Conservation (phyloP, 2,329 filamentous ascomycete genomes). For the Myriosclerotinia curreyana region DNA sequence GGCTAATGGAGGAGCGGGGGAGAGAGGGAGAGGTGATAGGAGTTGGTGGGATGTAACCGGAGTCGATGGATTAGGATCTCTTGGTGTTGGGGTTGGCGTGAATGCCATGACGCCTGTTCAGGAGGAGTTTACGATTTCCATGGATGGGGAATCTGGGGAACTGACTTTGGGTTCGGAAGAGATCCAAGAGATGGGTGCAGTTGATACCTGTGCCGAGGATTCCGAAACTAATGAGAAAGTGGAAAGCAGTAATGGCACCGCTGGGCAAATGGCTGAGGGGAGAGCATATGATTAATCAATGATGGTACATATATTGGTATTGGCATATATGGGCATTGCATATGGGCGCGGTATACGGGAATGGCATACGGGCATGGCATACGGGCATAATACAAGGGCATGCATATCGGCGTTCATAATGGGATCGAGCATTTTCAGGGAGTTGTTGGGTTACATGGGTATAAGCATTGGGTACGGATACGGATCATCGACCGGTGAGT, state of each 20-base stretch:
- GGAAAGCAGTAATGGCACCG: background rate
- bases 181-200: background rate
- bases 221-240: background rate
- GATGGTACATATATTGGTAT: conserved; percentile 7
- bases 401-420: background rate
- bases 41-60: conserved; percentile 40
- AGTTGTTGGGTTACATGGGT: background rate
- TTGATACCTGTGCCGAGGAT: background rate
- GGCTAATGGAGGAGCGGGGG: conserved; percentile 17
- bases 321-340: conserved; percentile 1
- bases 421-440: conserved; percentile 7
- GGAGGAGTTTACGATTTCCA: conserved; percentile 28
- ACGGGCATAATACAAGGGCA: conserved; percentile 5
- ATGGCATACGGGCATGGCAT: conserved; percentile 2
- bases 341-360: background rate
- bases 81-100: background rate
- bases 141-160: conserved; percentile 6
- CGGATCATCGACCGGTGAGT: conserved; percentile 27
- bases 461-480: conserved; percentile 12
- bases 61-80: conserved; percentile 22
- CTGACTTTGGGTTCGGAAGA: background rate
- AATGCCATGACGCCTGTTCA: conserved; percentile 30
- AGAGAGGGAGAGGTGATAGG: conserved; percentile 32
- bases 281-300: conserved; percentile 11
- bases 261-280: background rate